These are phyloP conservation scores for Kazachstania kunashirensis DNA, from an alignment of 805 yeast species.

Conservation along the genomic window DNA sequence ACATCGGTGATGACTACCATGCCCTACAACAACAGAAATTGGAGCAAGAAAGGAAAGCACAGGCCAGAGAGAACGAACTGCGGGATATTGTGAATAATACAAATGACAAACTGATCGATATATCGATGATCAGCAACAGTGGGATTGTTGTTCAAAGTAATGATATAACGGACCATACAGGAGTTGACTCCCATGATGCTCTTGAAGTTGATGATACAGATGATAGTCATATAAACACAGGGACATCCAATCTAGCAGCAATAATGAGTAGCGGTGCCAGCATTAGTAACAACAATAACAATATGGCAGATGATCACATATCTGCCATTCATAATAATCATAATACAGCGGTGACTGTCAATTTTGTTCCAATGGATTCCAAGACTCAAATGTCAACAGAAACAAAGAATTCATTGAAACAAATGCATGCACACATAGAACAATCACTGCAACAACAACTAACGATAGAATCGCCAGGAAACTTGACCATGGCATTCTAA, in stretches of 20 bases:
- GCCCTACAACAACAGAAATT: constrained; percentile 16
- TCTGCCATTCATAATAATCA: too few species aligned
- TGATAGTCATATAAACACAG: constrained; percentile 1
- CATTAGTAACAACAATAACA: not conserved
- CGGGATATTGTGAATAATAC: constrained; percentile 26
- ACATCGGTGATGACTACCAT: constrained; percentile 10
- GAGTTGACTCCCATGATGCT: constrained; percentile 12
- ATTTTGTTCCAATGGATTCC: constrained; percentile 9
- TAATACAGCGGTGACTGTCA: too few species aligned
- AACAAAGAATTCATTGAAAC: constrained; percentile 6
- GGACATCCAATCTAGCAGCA: constrained; percentile 1
- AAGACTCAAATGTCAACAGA: constrained; percentile 8
- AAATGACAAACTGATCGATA: constrained; percentile 29
- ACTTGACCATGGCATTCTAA: constrained; percentile 15
- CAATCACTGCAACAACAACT: constrained; percentile 13
- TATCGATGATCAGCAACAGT: constrained; percentile 30
- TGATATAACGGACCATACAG: constrained; percentile 26
- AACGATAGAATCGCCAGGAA: constrained; percentile 10
- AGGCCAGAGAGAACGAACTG: constrained; percentile 22
- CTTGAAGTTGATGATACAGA: not conserved
- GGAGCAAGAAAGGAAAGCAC: constrained; percentile 19
- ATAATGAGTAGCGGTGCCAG: constrained; percentile 4
- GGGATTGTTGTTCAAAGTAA: constrained; percentile 25
- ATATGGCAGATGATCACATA: constrained; percentile 3
- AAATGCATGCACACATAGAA: constrained; percentile 10